Base-by-base conservation (phyloP, 148 eudicot species). In the Mesembryanthemum crystallinum region DNA sequence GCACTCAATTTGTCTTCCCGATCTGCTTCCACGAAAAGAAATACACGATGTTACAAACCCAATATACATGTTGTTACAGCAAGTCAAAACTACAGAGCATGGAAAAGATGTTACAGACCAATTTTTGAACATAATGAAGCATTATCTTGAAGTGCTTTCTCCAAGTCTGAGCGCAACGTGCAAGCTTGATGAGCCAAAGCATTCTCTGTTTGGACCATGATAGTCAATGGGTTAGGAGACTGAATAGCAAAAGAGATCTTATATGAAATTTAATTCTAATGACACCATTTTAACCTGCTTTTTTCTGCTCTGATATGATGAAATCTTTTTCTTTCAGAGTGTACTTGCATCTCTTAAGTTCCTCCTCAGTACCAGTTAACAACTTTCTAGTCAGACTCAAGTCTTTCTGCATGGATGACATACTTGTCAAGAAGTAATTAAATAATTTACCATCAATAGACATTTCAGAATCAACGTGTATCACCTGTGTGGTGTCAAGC, bases 161-260 rank as follows among this genome's bases (percentile, higher is more conserved):
- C 98, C 85, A 93, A 76, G 73, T 91, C 94, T 47, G 91, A 87
- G 8, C 89, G 89, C 69, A 93, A 79, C 17, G 74, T 83, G 61
- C 94, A 89, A 71, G 98, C 98, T 78, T 88, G 91, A 70, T 87
- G 83, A 67, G 98, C 88, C 82, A 93, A 82, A 59, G 94, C 97
- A 81, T 86, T 84, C 83, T 93, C 98, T 93, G 85, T 76, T 67
- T 32, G 77, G 63, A 63, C 51, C 12, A n/a, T 17, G 73, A 60
- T 45, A 58, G 1, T 17, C 7, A 49, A 58, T 8, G 12, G 24
- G 30, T 61, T 39, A 67, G 49, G 17, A 17, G 20, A 59, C 54
- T 3, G 8, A 66, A 21, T 25, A 61, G 45, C 17, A n/a, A 15
- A 45, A 45, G 12, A 37, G 42, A 42, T 20, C 49, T 45, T 17